Evolutionary conservation across 1,139 yeast genomes (phyloP), one percentile per base, ranked within the genome.

Genomic region (Pneumocystis oryctolagi): DNA sequence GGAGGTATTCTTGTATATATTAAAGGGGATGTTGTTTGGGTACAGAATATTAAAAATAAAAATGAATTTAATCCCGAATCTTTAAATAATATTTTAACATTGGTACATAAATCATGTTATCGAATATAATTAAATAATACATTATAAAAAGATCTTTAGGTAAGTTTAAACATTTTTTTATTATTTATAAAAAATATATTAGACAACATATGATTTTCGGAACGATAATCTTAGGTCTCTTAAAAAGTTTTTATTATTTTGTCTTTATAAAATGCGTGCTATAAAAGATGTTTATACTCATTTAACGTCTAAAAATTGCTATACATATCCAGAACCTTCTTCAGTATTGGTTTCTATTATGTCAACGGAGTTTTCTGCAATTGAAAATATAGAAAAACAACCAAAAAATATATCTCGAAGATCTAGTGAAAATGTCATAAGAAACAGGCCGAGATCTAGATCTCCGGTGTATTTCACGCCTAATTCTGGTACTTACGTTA

Each of bases 21-120:
- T 32, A 75, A 75, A 55, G 78, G 78, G 59, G 82, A 81, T 65
- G 79, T 80, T 0, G 66, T 81, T 39, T 81, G 80, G 77, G 68
- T 76, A 2, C 69, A 70, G 31, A 25, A 47, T 47, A 4, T 47
- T 3, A 47, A 47, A 47, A 47, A 47, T 47, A 47, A 47, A 47
- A 47, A 47, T 47, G 55, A 47, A 47, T 47, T 47, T 25, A 47
- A 6, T 47, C 55, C 55, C 2, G n/a, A 47, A 47, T 47, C 55
- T 47, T 47, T 47, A 47, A 47, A 47, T 25, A 14, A 47, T 47
- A 25, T 47, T 25, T 47, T 47, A 25, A 47, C 55, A 20, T 47
- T 47, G 31, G 55, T 8, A 25, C 55, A 47, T 25, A 47, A 6
- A 47, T 47, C 55, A 47, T 12, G 31, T 47, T 47, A 14, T 47